Evolutionary conservation across 176 grass and related monocot species (phyloP).

Genomic region (Triticum monococcum): DNA sequence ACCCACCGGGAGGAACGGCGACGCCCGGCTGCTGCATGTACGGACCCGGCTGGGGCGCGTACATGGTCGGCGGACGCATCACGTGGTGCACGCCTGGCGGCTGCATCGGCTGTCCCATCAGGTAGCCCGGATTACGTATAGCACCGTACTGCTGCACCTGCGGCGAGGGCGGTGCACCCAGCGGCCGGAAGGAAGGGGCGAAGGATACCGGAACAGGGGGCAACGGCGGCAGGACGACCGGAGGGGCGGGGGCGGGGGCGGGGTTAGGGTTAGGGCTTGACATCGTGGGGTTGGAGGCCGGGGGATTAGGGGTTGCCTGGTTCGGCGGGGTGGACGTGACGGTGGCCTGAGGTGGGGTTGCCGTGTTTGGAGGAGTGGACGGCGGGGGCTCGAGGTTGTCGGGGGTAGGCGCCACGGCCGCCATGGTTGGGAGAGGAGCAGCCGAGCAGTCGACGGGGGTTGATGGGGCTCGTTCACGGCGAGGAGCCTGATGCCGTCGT

Average conservation of each 20-base stretch:
- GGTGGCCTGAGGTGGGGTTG: constrained; percentile 10
- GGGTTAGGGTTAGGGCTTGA: constrained; percentile 48
- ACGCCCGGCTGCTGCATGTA: constrained; percentile 43
- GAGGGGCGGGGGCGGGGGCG: not conserved
- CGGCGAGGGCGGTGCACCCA: constrained; percentile 34
- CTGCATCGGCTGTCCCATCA: constrained; percentile 51
- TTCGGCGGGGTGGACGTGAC: constrained; percentile 32
- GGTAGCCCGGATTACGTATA: constrained; percentile 42
- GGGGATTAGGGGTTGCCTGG: not conserved
- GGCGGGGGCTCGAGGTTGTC: constrained; percentile 40
- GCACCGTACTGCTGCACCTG: constrained; percentile 42
- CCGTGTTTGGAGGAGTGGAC: constrained; percentile 21
- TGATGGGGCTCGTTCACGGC: not conserved
- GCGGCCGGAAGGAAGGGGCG: constrained; percentile 47
- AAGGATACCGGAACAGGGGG: constrained; percentile 30
- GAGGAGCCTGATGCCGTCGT: not conserved
- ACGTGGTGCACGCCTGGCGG: constrained; percentile 35
- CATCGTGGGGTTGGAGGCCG: not conserved
- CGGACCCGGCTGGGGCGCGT: constrained; percentile 35
- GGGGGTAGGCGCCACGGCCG: constrained; percentile 47
- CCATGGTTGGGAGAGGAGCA: constrained; percentile 34
- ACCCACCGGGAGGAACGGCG: constrained; percentile 53
- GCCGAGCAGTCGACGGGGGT: not conserved
- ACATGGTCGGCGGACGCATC: constrained; percentile 48
- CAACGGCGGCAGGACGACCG: constrained; percentile 20